A percentile compares a stretch with the other conserved stretches of the same genome.
These are phyloP conservation scores for Talaromyces marneffei DNA, from an alignment of 2,329 filamentous ascomycete genomes.

Conservation along the genomic window DNA sequence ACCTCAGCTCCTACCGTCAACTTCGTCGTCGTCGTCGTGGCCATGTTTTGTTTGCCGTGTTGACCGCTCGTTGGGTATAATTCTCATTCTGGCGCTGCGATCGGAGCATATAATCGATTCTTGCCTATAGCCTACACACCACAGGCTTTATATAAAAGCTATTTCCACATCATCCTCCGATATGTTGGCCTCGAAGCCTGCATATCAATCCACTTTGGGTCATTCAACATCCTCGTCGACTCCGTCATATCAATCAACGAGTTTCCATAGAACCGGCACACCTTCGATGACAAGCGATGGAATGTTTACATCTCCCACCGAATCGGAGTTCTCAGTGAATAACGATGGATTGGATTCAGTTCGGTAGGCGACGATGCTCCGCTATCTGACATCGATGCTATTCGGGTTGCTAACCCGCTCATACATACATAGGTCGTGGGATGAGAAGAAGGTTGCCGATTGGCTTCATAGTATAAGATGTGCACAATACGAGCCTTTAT, in stretches of 20 bases:
- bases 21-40: not conserved
- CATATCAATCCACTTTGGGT: slow-evolving; percentile 31
- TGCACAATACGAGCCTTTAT: slow-evolving; percentile 85
- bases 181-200: slow-evolving; percentile 41
- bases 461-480: slow-evolving; percentile 90
- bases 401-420: slow-evolving; percentile 14
- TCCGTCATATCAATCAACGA: slow-evolving; percentile 27
- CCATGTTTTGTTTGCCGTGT: not conserved
- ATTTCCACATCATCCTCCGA: not conserved
- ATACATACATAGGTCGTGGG: slow-evolving; percentile 58
- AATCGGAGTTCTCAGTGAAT: slow-evolving; percentile 82
- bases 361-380: slow-evolving; percentile 47
- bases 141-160: not conserved
- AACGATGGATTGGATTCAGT: slow-evolving; percentile 68
- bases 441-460: slow-evolving; percentile 83
- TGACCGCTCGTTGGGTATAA: not conserved
- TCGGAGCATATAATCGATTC: not conserved
- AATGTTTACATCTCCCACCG: slow-evolving; percentile 72
- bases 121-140: not conserved
- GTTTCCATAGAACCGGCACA: slow-evolving; percentile 25
- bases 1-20: not conserved
- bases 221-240: slow-evolving; percentile 31
- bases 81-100: not conserved
- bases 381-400: slow-evolving; percentile 16
- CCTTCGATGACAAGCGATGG: slow-evolving; percentile 29